Percentiles rank a stretch among this genome's conserved stretches.
These are phyloP conservation scores for Metarhizium album DNA, from an alignment of 2,329 filamentous ascomycete genomes.

Conservation along the genomic window DNA sequence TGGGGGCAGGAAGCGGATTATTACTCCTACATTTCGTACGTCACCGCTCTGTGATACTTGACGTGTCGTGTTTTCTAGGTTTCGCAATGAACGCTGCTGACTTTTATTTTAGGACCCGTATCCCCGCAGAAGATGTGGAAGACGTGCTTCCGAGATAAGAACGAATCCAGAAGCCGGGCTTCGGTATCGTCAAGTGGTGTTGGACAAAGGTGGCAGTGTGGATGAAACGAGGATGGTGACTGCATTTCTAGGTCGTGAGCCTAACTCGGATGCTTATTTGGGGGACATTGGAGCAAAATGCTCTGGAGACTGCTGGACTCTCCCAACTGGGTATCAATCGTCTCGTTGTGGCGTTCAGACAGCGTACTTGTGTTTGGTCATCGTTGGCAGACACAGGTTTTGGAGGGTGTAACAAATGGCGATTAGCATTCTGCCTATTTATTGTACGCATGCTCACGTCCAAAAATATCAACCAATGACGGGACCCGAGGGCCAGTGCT, in stretches of 20 bases:
- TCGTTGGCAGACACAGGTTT: no score
- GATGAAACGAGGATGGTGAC: neutral
- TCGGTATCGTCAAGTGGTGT: neutral
- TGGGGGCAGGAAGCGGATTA: slow-evolving; percentile 2
- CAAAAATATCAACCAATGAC: neutral
- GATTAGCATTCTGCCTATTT: no score
- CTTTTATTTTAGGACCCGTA: neutral
- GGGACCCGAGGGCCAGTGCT: neutral
- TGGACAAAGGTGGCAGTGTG: slow-evolving; percentile 4
- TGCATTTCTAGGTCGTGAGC: slow-evolving; percentile 1
- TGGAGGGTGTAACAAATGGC: no score
- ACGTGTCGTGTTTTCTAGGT: neutral
- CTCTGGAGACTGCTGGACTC: no score
- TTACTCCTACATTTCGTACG: slow-evolving; percentile 4
- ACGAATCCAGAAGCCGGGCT: neutral
- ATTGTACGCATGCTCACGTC: neutral
- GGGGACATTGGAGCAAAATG: neutral
- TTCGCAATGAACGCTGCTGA: neutral
- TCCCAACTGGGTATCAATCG: neutral
- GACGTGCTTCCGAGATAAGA: neutral
- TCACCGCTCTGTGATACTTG: neutral
- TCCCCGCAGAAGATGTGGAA: slow-evolving; percentile 3
- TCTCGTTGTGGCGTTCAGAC: no score
- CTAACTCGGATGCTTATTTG: slow-evolving; percentile 1
- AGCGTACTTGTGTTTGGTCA: no score